These are phyloP conservation scores for Dioscorea alata DNA, from an alignment of 106 monocot genomes.

Conservation along the genomic window DNA sequence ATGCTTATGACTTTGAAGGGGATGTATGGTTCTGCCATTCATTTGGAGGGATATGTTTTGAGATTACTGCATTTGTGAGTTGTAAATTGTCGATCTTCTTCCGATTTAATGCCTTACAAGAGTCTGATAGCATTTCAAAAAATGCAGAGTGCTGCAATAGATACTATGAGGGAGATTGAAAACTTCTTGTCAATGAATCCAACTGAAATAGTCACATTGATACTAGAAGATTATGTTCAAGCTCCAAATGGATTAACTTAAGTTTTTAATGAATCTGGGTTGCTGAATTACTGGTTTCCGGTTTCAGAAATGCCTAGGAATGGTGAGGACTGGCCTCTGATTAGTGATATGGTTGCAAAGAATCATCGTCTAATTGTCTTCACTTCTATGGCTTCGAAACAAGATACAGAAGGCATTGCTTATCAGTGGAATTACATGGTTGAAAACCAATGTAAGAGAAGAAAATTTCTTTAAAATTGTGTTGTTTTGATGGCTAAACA, in stretches of 20 bases:
- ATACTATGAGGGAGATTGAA: conserved; percentile 70
- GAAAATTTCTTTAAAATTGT: not conserved
- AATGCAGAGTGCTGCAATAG: conserved; percentile 36
- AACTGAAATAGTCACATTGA: conserved; percentile 68
- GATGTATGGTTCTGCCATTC: conserved; percentile 91
- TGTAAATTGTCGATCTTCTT: not conserved
- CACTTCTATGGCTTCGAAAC: conserved; percentile 57
- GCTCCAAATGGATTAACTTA: conserved; percentile 70
- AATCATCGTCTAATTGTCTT: conserved; percentile 72
- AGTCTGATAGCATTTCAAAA: not conserved
- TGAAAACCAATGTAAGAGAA: conserved; percentile 70
- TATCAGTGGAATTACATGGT: conserved; percentile 91
- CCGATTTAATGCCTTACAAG: not conserved
- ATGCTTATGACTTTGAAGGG: conserved; percentile 65
- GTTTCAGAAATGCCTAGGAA: conserved; percentile 58
- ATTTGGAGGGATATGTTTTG: conserved; percentile 47
- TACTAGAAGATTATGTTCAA: conserved; percentile 77
- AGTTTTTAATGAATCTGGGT: conserved; percentile 53
- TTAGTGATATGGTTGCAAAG: conserved; percentile 62
- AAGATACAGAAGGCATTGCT: conserved; percentile 69
- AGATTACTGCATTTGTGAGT: conserved; percentile 82
- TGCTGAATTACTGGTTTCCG: conserved; percentile 77
- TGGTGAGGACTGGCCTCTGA: conserved; percentile 70
- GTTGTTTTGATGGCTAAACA: not conserved
- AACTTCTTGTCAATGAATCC: conserved; percentile 63